Conservation (phyloP, 75 land plant genomes). For the Ceratopteris richardii region DNA sequence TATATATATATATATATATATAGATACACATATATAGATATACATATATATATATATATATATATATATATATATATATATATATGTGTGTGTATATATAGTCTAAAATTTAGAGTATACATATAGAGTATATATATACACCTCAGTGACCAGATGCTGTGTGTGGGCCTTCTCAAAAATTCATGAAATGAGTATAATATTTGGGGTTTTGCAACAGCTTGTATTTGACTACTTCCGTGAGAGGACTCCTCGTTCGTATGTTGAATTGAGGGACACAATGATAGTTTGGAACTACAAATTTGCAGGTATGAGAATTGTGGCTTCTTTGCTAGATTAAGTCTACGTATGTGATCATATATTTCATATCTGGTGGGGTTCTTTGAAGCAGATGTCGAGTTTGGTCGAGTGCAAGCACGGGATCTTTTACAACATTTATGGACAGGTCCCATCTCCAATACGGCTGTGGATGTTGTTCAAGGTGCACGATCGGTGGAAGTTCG, state of each 20-base stretch:
- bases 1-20: no score
- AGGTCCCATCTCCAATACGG: constrained; percentile 45
- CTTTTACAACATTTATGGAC: constrained; percentile 53
- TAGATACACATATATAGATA: no score
- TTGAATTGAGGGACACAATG: constrained; percentile 40
- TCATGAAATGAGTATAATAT: no score
- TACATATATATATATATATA: no score
- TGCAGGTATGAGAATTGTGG: constrained; percentile 23
- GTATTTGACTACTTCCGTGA: constrained; percentile 45
- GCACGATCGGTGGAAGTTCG: constrained; percentile 42
- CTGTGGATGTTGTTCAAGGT: constrained; percentile 51
- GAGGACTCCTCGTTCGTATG: constrained; percentile 45
- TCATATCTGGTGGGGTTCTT: neutral
- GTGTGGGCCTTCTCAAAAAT: no score
- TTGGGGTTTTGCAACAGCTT: constrained; percentile 12
- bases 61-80: no score
- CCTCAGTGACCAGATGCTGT: no score
- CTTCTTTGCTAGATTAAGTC: neutral
- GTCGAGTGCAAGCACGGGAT: constrained; percentile 40
- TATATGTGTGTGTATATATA: no score
- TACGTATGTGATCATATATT: neutral
- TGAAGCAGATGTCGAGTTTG: constrained; percentile 39
- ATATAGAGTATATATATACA: no score
- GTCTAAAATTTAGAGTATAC: no score
- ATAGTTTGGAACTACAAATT: constrained; percentile 48